Percentiles rank a stretch among this genome's conserved stretches.
phyloP scores from a whole-genome alignment of 2,329 filamentous ascomycete species.

The Paecilomyces niveus region DNA sequence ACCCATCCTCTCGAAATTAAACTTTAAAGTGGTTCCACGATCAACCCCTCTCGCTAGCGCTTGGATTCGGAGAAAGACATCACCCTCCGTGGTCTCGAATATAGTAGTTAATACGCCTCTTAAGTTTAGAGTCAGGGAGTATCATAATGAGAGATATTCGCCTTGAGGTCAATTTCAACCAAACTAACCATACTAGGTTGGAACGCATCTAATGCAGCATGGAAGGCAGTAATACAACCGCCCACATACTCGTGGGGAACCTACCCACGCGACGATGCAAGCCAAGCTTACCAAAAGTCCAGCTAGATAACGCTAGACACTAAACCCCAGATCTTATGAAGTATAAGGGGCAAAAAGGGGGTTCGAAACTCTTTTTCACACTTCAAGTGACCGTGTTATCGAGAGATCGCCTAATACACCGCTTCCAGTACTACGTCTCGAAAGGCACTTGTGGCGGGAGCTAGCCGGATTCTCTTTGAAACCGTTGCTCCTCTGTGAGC shows the following conservation, averaged over 20 bases:
- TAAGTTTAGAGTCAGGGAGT: background rate
- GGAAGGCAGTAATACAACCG: background rate
- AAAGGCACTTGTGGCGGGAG: background rate
- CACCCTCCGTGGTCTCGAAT: background rate
- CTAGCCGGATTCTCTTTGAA: background rate
- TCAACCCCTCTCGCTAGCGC: background rate
- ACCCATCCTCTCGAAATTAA: background rate
- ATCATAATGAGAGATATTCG: background rate
- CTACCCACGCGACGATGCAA: conserved; percentile 2
- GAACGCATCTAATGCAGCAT: background rate
- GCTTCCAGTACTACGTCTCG: background rate
- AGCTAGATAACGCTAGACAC: background rate
- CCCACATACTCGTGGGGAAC: background rate
- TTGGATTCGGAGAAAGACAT: background rate
- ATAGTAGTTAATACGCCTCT: background rate
- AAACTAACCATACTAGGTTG: background rate
- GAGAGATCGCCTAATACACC: background rate
- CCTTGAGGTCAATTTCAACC: background rate
- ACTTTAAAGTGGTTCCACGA: background rate
- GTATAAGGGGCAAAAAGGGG: background rate
- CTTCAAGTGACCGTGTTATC: background rate
- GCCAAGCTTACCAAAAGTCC: conserved; percentile 5
- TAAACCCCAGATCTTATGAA: background rate
- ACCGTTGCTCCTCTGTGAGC: background rate
- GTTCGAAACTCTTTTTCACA: background rate